These are phyloP conservation scores for Fusarium goolgardi DNA, from an alignment of 2,329 filamentous ascomycete species.

Conservation along the genomic window DNA sequence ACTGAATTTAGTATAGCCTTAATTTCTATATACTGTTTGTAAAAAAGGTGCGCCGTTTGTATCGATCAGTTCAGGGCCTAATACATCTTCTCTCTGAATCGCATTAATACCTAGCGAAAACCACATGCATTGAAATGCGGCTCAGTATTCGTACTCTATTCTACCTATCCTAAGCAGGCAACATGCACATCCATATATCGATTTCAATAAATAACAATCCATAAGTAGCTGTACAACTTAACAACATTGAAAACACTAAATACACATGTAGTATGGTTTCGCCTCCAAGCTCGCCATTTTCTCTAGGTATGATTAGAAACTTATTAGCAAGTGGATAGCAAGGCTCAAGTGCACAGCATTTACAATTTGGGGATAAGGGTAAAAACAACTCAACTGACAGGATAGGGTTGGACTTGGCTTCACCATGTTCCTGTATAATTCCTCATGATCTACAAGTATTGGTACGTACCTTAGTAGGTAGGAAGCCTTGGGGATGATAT, in stretches of 20 bases:
- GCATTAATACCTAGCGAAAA: too few relatives aligned
- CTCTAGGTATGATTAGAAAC: neutral
- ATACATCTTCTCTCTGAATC: too few relatives aligned
- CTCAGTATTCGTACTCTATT: neutral
- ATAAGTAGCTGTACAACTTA: neutral
- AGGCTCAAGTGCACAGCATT: neutral
- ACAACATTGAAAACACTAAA: neutral
- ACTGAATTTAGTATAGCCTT: too few relatives aligned
- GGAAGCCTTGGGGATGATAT: neutral
- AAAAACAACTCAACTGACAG: neutral
- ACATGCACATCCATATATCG: neutral
- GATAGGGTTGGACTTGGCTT: neutral
- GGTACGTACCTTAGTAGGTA: too few relatives aligned
- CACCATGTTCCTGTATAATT: neutral
- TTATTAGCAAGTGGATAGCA: neutral
- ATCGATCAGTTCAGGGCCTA: too few relatives aligned
- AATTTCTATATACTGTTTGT: too few relatives aligned
- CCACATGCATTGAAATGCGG: constrained; percentile 21
- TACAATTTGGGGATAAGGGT: neutral
- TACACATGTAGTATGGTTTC: neutral
- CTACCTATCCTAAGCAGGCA: neutral
- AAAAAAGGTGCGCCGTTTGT: too few relatives aligned
- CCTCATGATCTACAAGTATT: neutral
- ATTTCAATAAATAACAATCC: neutral
- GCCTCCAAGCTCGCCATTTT: neutral